A percentile compares a stretch with the other conserved stretches of the same genome.
phyloP scores from a whole-genome alignment of 768 basidiomycete species.

The Lentinula raphanica region DNA sequence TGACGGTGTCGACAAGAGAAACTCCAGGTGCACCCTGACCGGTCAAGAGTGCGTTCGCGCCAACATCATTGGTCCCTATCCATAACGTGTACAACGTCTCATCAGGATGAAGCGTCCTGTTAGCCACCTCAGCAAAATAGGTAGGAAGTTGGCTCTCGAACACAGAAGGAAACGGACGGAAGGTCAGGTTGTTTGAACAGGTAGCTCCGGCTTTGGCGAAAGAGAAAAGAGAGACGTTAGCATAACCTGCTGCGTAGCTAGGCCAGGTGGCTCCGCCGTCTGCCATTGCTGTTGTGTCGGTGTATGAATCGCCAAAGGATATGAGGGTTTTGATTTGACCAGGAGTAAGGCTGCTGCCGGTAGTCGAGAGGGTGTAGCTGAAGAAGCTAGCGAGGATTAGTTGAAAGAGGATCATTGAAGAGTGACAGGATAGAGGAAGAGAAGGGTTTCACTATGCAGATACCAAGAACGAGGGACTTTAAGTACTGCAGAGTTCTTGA shows the following conservation, averaged over 20 bases:
- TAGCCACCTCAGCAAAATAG: constrained; percentile 39
- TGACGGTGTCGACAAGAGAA: constrained; percentile 36
- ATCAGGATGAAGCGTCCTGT: constrained; percentile 34
- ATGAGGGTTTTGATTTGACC: constrained; percentile 39
- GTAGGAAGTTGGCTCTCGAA: constrained; percentile 54
- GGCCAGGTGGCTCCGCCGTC: constrained; percentile 36
- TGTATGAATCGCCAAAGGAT: constrained; percentile 47
- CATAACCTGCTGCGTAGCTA: constrained; percentile 36
- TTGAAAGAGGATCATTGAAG: not conserved
- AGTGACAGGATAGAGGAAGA: too few species aligned
- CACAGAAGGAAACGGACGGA: constrained; percentile 52
- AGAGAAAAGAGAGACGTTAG: constrained; percentile 38
- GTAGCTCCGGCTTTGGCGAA: constrained; percentile 61
- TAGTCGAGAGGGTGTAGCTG: not conserved
- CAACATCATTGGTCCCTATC: constrained; percentile 61
- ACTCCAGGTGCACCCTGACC: constrained; percentile 16
- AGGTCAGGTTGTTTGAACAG: constrained; percentile 59
- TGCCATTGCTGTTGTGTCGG: constrained; percentile 28
- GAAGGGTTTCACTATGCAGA: not conserved
- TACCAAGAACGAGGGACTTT: not conserved
- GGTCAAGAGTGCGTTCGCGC: constrained; percentile 6
- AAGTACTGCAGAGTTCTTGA: not conserved
- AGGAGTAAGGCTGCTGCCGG: not conserved
- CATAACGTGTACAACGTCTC: constrained; percentile 62
- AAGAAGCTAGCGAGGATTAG: not conserved